phyloP scores from a whole-genome alignment of 257 asterid species.

The Nicotiana sylvestris region DNA sequence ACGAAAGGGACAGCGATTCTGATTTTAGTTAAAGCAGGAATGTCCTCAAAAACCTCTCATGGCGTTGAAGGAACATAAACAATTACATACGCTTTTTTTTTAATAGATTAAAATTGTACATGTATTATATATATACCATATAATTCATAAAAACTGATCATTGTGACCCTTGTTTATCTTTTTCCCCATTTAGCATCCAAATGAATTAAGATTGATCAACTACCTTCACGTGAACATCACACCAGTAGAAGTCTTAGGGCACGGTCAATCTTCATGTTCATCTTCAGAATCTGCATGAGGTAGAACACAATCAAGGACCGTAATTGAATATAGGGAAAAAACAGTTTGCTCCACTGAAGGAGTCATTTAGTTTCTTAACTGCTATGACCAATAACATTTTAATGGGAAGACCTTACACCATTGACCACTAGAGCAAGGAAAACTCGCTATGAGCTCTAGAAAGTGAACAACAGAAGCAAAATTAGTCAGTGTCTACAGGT shows the following conservation, averaged over 20 bases:
- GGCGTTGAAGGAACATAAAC: background rate
- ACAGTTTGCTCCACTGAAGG: background rate
- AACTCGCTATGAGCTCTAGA: background rate
- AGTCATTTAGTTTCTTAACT: background rate
- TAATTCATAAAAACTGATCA: background rate
- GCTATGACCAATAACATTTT: background rate
- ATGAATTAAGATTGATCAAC: background rate
- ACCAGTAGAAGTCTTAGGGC: background rate
- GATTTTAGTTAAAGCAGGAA: background rate
- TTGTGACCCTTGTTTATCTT: background rate
- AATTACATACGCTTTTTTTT: too few species aligned
- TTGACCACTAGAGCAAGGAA: background rate
- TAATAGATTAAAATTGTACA: background rate
- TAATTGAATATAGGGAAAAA: background rate
- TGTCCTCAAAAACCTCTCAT: background rate
- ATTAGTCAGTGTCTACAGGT: background rate
- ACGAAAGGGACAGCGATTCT: background rate
- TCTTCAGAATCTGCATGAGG: constrained; percentile 59
- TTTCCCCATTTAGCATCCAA: background rate
- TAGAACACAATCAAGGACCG: background rate
- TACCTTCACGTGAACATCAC: constrained; percentile 1
- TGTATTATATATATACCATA: background rate
- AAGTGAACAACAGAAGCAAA: background rate
- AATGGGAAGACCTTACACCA: background rate
- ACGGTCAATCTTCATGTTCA: constrained; percentile 38